Evolutionary conservation across 371 early-diverging fungal species (phyloP).

Genomic region (Saksenaea vasiformis): DNA sequence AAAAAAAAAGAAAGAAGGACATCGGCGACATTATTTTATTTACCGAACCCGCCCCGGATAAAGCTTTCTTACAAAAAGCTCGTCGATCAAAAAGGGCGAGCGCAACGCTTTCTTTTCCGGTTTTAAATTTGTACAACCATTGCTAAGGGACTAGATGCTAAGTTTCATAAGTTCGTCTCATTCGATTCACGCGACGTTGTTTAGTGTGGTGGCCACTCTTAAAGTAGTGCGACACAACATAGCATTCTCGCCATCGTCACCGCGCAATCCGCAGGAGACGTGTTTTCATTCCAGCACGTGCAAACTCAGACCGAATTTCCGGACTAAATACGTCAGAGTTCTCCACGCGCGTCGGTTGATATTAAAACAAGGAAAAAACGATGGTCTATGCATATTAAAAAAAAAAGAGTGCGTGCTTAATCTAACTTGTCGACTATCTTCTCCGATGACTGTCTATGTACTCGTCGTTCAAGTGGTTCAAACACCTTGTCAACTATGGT

Average conservation of each 20-base stretch:
- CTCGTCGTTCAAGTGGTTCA: conserved; percentile 43
- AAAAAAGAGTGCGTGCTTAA: background rate
- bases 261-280: too few relatives aligned
- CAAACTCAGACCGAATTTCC: background rate
- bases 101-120: too few relatives aligned
- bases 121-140: too few relatives aligned
- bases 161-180: background rate
- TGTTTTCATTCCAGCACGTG: background rate
- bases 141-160: too few relatives aligned
- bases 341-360: background rate
- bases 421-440: background rate
- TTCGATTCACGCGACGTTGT: too few relatives aligned
- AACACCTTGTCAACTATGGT: conserved; percentile 66
- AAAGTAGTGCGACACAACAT: too few relatives aligned
- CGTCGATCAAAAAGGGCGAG: too few relatives aligned
- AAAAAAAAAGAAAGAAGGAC: too few relatives aligned
- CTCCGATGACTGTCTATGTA: background rate
- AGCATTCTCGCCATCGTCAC: too few relatives aligned
- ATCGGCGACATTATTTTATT: background rate
- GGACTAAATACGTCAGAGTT: background rate
- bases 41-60: background rate
- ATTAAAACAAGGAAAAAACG: background rate
- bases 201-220: too few relatives aligned
- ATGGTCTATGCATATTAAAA: background rate
- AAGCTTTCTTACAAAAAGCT: too few relatives aligned